Evolutionary conservation across 1,284 basidiomycete species (phyloP), one percentile per base, ranked within the genome.

Genomic region (Cystobasidium slooffiae): DNA sequence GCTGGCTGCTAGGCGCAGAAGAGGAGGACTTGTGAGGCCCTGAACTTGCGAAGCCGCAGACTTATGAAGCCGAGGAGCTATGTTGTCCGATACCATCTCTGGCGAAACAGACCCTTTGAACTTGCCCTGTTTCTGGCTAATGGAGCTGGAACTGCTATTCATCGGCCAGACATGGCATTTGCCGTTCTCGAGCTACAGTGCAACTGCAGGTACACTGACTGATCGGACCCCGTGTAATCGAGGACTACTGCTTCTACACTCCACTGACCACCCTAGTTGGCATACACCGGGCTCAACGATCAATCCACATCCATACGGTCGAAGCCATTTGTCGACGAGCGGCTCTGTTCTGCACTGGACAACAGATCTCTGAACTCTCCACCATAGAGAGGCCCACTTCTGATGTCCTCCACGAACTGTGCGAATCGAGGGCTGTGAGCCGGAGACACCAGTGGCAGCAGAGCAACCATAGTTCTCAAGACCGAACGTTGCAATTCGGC

Each of bases 1-100:
- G 91, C 8, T 94, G 92, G 92, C 84, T 94, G 41, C 89, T 94
- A 76, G 92, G 92, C 46, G 90, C 88, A 20, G 91, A 93, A 72
- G 82, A 81, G 12, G 76, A 81, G 47, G 39, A 66, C 24, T 41
- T 41, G 20, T 31, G 24, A 14, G 9, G 24, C 9, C 24, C 53
- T 4, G 3, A 12, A 22, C 22, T 55, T 20, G 53, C 1, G 20
- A 51, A 51, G 20, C 5, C 31, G 2, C 31, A 5, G 31, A 31
- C 1, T 31, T 31, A 31, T 31, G 5, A 31, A 31, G 31, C 31
- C 2, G 31, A 31, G 31, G 31, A 31, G 31, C 31, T 31, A 31
- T 31, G 31, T 31, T 31, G 31, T 31, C 31, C 31, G 31, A 31
- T 31, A 31, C 31, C 31, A 31, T 31, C 31, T 31, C 31, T 31